Base-by-base conservation (phyloP, 23 red algal species). In the Cyanidiococcus yangmingshanensis region DNA sequence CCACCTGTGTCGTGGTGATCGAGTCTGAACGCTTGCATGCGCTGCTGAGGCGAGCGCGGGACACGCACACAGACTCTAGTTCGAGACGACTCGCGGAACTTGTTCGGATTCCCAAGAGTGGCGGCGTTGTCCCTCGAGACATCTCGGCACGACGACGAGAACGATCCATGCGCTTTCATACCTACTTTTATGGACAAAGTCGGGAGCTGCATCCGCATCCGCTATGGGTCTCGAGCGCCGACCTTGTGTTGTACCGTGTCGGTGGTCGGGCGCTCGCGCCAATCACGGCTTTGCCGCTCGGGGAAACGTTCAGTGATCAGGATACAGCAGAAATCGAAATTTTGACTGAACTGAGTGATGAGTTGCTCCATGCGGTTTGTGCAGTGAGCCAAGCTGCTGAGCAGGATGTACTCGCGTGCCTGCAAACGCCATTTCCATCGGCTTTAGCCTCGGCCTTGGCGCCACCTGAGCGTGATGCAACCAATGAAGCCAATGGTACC, bases 151-250 rank as follows among this genome's bases (percentile, higher is more conserved):
- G 85, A 40, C 80, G 80, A 37, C 35, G 37, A 30, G 50, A 78
- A 25, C 86, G 82, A 41, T 58, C 76, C 18, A 37, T 27, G 17
- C 80, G 80, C 29, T 77, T 98, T 75, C 80, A 80, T 18, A 35
- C 63, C 29, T 98, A 98, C 84, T 98, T 98, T 80, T 98, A 98
- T 78, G 94, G 94, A 31, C 36, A 37, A 15, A 83, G 82, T 57
- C 82, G 82, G 76, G 40, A 80, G 24, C 82, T 91, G 0, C 84
- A 79, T 80, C 88, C 94, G 36, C 90, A 90, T 76, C 85, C 85
- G 37, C 32, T 71, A 71, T 71, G 63, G 63, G 12, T 71, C 7
- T 30, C 63, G n/a, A 35, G 3, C n/a, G n/a, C n/a, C 7, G 63
- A 71, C 63, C 3, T 35, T 7, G 3, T 35, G 12, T 12, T 71